phyloP scores from a whole-genome alignment of 106 monocot genomes.

The Cymbidium sinense region DNA sequence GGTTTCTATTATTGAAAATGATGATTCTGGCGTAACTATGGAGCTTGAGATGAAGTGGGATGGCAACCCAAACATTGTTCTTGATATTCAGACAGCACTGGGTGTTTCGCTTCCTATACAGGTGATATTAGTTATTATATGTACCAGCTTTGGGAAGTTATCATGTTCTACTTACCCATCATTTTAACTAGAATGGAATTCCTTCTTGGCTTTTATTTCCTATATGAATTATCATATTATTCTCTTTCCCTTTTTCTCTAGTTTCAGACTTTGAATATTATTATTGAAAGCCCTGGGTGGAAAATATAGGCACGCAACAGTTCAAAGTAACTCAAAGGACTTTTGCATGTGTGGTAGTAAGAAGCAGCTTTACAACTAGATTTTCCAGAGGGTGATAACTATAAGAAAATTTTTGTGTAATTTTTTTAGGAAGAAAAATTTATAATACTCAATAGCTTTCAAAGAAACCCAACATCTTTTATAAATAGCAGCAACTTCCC shows the following conservation, averaged over 20 bases:
- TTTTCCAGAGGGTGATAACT: no score
- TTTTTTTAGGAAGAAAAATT: no score
- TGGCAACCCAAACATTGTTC: constrained; percentile 93
- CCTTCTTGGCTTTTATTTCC: background rate
- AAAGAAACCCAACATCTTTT: no score
- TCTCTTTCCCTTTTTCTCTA: background rate
- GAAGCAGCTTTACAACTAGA: no score
- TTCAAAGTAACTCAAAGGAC: background rate
- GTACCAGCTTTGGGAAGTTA: background rate
- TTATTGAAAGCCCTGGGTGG: background rate
- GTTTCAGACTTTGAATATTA: background rate
- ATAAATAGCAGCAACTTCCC: no score
- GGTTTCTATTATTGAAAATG: constrained; percentile 61
- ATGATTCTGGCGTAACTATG: constrained; percentile 73
- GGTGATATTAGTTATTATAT: constrained; percentile 24
- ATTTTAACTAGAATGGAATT: background rate
- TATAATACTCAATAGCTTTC: no score
- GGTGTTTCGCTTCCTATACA: constrained; percentile 93
- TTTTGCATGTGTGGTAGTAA: no score
- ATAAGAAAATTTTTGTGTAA: no score
- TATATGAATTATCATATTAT: background rate
- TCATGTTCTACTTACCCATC: background rate
- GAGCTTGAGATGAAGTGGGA: constrained; percentile 98
- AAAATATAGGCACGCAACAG: background rate
- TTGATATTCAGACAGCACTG: constrained; percentile 69